Base-by-base conservation (phyloP, 768 basidiomycete genomes). In the Pulveroboletus sp. region DNA sequence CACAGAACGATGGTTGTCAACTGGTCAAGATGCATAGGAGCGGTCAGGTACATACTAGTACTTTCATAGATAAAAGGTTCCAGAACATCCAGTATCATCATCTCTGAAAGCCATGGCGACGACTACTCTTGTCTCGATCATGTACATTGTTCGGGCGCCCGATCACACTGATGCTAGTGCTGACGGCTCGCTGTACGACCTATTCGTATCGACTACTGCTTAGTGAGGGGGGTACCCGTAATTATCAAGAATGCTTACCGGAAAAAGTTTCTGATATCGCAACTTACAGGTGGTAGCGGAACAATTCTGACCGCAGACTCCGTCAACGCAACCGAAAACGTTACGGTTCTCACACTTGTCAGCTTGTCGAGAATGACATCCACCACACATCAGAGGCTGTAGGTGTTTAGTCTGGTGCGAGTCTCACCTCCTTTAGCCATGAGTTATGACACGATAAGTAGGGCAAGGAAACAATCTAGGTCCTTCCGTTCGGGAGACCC, bases 241-340 rank as follows among this genome's bases (percentile, higher is more conserved):
- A 57, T 81, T 69, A 19, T 19, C 17, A 8, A 11, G 21, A 5
- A 45, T 13, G 12, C 8, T n/a, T n/a, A n/a, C n/a, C n/a, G n/a
- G n/a, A n/a, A 29, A 29, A 29, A 29, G n/a, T n/a, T n/a, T n/a
- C 13, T 36, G 20, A 45, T 49, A n/a, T n/a, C n/a, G 34, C 33
- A 24, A 31, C 11, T 31, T 35, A 48, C 24, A 85, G 82, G 77
- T 20, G 50, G 80, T 17, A 84, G 76, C 10, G 84, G 82, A 25
- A 75, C 72, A n/a, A 50, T 84, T 48, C 61, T 83, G 47, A 78
- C 74, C 10, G 75, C 82, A 0, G 81, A 84, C 51, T 81, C 81
- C 10, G 65, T 75, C 45, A 65, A 66, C 25, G 69, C 71, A 69
- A 76, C 38, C 76, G 76, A 63, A 84, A 78, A 65, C 72, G 85